Evolutionary conservation across 2,329 filamentous ascomycete genomes (phyloP).

Genomic region (Didymella exigua): DNA sequence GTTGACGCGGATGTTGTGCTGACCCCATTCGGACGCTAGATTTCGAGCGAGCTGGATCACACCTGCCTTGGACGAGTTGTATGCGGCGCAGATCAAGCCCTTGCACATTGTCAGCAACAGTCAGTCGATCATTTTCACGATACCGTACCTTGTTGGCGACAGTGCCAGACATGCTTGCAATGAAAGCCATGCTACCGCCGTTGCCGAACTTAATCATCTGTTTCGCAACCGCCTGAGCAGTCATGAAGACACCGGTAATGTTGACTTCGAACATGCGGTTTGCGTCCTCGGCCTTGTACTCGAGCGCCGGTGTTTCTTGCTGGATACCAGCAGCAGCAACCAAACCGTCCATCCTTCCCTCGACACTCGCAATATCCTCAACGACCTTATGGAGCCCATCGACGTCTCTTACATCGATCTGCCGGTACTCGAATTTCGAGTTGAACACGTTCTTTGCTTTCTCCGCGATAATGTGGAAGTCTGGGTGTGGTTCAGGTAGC

Average conservation of each 20-base stretch:
- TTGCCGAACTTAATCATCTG: constrained; percentile 67
- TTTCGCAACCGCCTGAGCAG: constrained; percentile 66
- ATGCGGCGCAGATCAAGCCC: constrained; percentile 70
- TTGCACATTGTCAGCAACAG: constrained; percentile 41
- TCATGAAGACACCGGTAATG: constrained; percentile 67
- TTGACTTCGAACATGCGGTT: constrained; percentile 68
- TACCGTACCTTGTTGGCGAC: constrained; percentile 64
- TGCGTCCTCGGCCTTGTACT: constrained; percentile 70
- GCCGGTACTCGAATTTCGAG: constrained; percentile 73
- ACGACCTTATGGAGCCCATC: constrained; percentile 70
- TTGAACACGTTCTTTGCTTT: constrained; percentile 68
- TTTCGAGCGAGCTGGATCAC: constrained; percentile 74
- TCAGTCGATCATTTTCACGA: background rate
- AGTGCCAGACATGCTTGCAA: constrained; percentile 67
- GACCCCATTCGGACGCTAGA: constrained; percentile 75
- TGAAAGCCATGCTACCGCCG: constrained; percentile 66
- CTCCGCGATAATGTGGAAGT: constrained; percentile 69
- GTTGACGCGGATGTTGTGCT: constrained; percentile 76
- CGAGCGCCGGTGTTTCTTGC: constrained; percentile 81
- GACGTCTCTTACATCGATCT: constrained; percentile 79
- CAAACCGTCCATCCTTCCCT: constrained; percentile 78
- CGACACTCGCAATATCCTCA: constrained; percentile 68
- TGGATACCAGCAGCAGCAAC: constrained; percentile 78
- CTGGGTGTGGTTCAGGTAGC: constrained; percentile 61
- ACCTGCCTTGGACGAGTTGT: constrained; percentile 77